Percentiles rank a stretch among this genome's conserved stretches.
phyloP scores from a whole-genome alignment of 2,329 filamentous ascomycete genomes.

The Colletotrichum orbiculare region DNA sequence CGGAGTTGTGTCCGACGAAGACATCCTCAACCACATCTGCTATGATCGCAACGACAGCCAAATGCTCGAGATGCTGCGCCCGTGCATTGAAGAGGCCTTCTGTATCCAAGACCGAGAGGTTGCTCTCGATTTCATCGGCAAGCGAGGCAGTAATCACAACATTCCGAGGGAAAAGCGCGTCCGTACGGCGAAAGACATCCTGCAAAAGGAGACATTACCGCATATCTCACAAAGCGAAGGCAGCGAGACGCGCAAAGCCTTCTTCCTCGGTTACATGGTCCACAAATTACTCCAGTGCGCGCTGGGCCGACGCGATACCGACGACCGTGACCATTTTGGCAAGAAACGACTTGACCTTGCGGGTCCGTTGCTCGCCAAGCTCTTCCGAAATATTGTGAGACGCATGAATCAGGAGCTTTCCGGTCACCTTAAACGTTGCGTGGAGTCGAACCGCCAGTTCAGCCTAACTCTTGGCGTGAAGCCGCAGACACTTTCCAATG shows the following conservation, averaged over 20 bases:
- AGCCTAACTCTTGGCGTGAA: constrained; percentile 92
- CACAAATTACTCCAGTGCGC: constrained; percentile 95
- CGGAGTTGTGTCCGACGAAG: constrained; percentile 95
- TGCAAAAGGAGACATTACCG: constrained; percentile 96
- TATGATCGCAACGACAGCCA: constrained; percentile 95
- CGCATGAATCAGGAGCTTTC: constrained; percentile 92
- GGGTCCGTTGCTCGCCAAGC: constrained; percentile 92
- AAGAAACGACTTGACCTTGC: constrained; percentile 98
- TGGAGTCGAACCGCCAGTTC: constrained; percentile 90
- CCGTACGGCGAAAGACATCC: constrained; percentile 89
- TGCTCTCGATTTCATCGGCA: constrained; percentile 94
- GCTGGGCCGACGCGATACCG: constrained; percentile 90
- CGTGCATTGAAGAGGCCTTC: constrained; percentile 96
- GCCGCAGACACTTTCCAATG: constrained; percentile 89
- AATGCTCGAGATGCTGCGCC: constrained; percentile 97
- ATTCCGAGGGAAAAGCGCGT: constrained; percentile 81
- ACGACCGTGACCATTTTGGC: constrained; percentile 98
- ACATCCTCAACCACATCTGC: constrained; percentile 97
- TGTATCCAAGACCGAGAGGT: constrained; percentile 96
- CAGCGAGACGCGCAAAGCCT: constrained; percentile 94
- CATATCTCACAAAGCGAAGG: constrained; percentile 97
- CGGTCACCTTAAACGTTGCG: constrained; percentile 90
- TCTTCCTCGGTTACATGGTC: constrained; percentile 99
- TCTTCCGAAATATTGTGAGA: constrained; percentile 92
- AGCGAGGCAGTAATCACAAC: constrained; percentile 81